Conservation (phyloP, 371 early-diverging fungal species). For the Apophysomyces sp. region DNA sequence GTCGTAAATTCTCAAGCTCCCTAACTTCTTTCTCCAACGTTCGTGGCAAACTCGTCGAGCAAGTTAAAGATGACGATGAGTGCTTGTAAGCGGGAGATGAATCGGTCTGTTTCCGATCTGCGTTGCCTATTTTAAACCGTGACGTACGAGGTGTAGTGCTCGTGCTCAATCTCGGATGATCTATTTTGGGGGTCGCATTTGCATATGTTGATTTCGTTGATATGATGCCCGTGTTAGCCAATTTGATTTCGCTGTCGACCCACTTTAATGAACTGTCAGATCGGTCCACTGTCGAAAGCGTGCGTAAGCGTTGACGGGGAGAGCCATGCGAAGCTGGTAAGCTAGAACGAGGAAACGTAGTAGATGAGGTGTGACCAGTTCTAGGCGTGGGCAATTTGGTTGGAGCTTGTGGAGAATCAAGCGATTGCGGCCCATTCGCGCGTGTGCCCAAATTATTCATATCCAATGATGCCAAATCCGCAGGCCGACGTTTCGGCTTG, state of each 20-base stretch:
- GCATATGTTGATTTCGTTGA: conserved; percentile 20
- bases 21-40: background rate
- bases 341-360: conserved; percentile 11
- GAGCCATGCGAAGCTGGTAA: conserved; percentile 7
- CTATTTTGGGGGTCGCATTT: conserved; percentile 29
- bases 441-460: background rate
- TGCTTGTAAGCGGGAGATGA: background rate
- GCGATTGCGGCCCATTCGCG: background rate
- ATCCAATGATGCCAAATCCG: background rate
- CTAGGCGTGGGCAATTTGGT: conserved; percentile 16
- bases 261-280: background rate
- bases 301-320: conserved; percentile 11
- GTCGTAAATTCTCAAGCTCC: background rate
- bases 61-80: conserved; percentile 13
- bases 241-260: conserved; percentile 5
- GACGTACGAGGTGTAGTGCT: conserved; percentile 24
- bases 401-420: conserved; percentile 10
- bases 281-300: conserved; percentile 11
- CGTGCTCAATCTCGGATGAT: conserved; percentile 26
- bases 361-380: conserved; percentile 2
- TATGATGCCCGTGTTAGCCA: background rate
- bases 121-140: conserved; percentile 12
- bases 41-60: background rate
- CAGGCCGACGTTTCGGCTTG: background rate
- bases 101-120: conserved; percentile 5